Conservation (phyloP, 2,329 filamentous ascomycete genomes). For the Ceratocystis huliohia region DNA sequence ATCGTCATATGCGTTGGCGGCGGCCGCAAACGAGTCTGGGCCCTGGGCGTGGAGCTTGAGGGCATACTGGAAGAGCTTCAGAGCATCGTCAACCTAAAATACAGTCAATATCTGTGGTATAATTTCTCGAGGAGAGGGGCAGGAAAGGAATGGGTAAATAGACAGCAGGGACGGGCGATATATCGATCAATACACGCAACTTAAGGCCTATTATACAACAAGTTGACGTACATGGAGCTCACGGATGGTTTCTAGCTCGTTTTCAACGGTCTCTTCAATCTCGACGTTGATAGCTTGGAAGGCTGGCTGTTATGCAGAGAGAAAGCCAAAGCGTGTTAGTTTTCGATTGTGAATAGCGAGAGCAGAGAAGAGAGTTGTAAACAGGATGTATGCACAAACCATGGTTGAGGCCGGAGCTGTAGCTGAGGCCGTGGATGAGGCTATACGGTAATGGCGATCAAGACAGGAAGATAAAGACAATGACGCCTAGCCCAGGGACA, state of each 20-base stretch:
- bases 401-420: not conserved
- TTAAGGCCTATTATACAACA: not conserved
- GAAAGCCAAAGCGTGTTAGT: not conserved
- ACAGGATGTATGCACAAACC: not conserved
- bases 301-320: slow-evolving; percentile 36
- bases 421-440: too few relatives aligned
- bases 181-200: not conserved
- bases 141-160: not conserved
- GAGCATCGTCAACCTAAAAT: slow-evolving; percentile 70
- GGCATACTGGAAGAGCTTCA: slow-evolving; percentile 87
- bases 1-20: slow-evolving; percentile 65
- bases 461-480: too few relatives aligned
- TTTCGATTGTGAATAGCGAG: not conserved
- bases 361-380: not conserved
- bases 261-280: slow-evolving; percentile 76
- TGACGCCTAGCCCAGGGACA: too few relatives aligned
- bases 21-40: slow-evolving; percentile 59
- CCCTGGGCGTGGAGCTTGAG: slow-evolving; percentile 87
- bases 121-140: not conserved
- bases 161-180: not conserved
- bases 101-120: not conserved
- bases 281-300: slow-evolving; percentile 91
- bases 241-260: slow-evolving; percentile 88
- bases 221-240: slow-evolving; percentile 58
- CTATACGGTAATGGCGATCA: too few relatives aligned